Conservation (phyloP, 495 filamentous ascomycete species). For the Hypoxylon lenormandii region DNA sequence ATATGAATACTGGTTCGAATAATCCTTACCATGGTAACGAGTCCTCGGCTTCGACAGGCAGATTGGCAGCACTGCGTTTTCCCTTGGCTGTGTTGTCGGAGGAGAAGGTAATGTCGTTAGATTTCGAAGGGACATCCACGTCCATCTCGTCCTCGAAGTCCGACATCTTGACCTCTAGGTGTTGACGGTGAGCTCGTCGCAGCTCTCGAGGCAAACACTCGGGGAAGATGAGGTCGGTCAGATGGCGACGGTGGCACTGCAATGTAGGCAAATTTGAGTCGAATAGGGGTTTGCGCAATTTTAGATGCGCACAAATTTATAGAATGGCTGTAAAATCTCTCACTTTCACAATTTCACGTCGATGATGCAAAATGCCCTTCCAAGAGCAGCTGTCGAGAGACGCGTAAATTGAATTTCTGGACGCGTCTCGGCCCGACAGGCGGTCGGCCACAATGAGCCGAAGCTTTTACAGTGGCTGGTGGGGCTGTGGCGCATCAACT, state of each 20-base stretch:
- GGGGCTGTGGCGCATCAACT: too few relatives aligned
- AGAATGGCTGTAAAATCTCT: neutral
- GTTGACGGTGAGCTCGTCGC: neutral
- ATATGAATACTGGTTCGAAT: neutral
- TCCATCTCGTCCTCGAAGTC: conserved; percentile 92
- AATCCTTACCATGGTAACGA: conserved; percentile 84
- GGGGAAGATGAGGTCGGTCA: too few relatives aligned
- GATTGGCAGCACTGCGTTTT: conserved; percentile 89
- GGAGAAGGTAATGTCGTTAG: conserved; percentile 70
- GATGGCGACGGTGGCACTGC: too few relatives aligned
- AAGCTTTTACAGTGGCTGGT: too few relatives aligned
- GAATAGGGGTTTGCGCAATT: too few relatives aligned
- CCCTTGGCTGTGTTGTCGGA: conserved; percentile 78
- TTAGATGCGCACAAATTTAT: too few relatives aligned
- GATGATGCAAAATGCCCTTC: neutral
- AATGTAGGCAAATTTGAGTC: too few relatives aligned
- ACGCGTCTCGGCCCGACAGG: conserved; percentile 21
- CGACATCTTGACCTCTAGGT: conserved; percentile 70
- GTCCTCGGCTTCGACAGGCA: conserved; percentile 93
- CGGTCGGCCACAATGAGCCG: neutral
- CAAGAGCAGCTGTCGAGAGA: conserved; percentile 18
- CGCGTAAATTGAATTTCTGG: conserved; percentile 42
- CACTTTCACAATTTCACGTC: neutral
- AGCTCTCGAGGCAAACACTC: neutral
- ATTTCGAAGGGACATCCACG: conserved; percentile 75